Percentiles rank a stretch among this genome's conserved stretches.
phyloP scores from a whole-genome alignment of 2,329 filamentous ascomycete species.

The Thelonectria blattea region DNA sequence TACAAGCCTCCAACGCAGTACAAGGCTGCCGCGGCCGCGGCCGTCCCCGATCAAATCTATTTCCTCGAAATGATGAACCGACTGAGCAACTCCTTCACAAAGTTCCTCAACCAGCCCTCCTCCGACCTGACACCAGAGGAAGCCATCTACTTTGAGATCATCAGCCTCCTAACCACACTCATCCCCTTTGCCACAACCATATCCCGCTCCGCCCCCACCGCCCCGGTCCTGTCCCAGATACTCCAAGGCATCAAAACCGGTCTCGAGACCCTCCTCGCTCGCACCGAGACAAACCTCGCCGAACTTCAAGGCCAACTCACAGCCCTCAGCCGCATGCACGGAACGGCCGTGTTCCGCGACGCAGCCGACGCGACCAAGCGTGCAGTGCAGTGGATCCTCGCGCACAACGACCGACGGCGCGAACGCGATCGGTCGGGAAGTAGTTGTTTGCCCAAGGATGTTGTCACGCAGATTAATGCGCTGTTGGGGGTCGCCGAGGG shows the following conservation, averaged over 20 bases:
- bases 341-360: constrained; percentile 47
- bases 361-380: constrained; percentile 43
- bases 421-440: constrained; percentile 48
- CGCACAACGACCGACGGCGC: constrained; percentile 47
- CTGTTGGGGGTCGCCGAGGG: constrained; percentile 41
- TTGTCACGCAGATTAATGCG: constrained; percentile 43
- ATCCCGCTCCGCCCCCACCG: constrained; percentile 31
- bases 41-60: constrained; percentile 52
- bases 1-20: constrained; percentile 58
- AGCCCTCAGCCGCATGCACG: constrained; percentile 45
- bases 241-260: constrained; percentile 34
- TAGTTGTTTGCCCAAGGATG: constrained; percentile 47
- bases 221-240: constrained; percentile 38
- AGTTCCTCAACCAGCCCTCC: constrained; percentile 43
- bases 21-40: constrained; percentile 51
- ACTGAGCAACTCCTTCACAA: constrained; percentile 51
- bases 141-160: constrained; percentile 49
- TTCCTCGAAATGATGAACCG: constrained; percentile 49
- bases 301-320: constrained; percentile 28
- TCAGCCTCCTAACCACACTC: constrained; percentile 49
- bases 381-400: constrained; percentile 43
- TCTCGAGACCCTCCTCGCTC: constrained; percentile 37
- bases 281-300: constrained; percentile 19
- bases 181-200: constrained; percentile 39
- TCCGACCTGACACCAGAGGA: constrained; percentile 51